A percentile compares a stretch with the other conserved stretches of the same genome.
These are phyloP conservation scores for Parachlorella kessleri DNA, from an alignment of 139 green algal species.

Conservation along the genomic window DNA sequence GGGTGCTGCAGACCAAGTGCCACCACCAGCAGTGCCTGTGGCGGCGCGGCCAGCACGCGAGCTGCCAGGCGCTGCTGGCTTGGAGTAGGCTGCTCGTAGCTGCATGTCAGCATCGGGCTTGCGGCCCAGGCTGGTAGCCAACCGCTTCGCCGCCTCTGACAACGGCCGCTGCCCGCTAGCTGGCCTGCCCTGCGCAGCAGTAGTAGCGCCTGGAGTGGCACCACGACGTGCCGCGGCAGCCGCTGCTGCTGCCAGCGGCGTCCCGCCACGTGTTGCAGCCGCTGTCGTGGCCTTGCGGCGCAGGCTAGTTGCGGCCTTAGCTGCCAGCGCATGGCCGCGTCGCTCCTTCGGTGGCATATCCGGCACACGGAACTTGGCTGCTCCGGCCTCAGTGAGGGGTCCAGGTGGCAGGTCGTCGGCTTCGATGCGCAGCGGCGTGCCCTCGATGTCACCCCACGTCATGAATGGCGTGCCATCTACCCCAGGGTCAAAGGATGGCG, in stretches of 20 bases:
- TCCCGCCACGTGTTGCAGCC: constrained; percentile 2
- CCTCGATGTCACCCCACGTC: constrained; percentile 87
- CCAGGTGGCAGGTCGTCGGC: constrained; percentile 30
- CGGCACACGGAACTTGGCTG: constrained; percentile 27
- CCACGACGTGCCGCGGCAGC: background rate
- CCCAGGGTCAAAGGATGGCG: constrained; percentile 48
- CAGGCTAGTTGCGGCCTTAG: constrained; percentile 4
- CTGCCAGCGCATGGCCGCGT: constrained; percentile 12
- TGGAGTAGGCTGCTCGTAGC: constrained; percentile 14
- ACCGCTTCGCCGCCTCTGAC: constrained; percentile 25
- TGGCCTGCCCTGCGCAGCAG: background rate
- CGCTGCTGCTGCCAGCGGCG: background rate
- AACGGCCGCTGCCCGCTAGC: constrained; percentile 1
- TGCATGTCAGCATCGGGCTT: background rate
- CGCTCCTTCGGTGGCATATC: constrained; percentile 20
- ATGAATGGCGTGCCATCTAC: constrained; percentile 75
- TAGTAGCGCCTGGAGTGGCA: background rate
- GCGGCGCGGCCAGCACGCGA: background rate
- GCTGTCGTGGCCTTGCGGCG: background rate
- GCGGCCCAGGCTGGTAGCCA: constrained; percentile 13
- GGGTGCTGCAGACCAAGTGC: constrained; percentile 14
- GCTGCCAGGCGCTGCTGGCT: background rate
- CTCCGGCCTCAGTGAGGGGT: background rate
- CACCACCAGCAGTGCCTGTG: background rate
- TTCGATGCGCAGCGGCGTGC: constrained; percentile 72